These are phyloP conservation scores for Choiromyces venosus DNA, from an alignment of 495 filamentous ascomycete genomes.

Conservation along the genomic window DNA sequence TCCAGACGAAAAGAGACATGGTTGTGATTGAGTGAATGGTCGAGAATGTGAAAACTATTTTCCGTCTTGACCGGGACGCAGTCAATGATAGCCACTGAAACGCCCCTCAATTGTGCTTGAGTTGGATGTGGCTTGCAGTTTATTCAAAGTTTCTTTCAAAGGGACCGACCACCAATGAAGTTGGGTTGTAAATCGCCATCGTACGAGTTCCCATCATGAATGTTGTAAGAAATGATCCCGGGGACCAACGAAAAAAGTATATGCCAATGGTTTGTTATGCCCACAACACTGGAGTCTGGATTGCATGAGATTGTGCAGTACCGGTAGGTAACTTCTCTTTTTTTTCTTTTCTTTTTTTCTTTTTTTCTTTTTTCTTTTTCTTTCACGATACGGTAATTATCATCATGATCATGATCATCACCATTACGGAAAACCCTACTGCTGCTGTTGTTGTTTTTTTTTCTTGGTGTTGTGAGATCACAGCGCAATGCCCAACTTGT, in stretches of 20 bases:
- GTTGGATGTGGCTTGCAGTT: neutral
- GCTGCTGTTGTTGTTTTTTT: neutral
- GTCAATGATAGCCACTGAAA: neutral
- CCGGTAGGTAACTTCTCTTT: neutral
- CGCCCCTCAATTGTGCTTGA: neutral
- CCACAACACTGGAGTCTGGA: neutral
- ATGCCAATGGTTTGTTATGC: neutral
- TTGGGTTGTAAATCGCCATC: neutral
- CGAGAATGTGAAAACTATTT: neutral
- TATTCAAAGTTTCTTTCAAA: neutral
- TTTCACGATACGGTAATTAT: neutral
- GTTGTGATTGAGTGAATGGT: neutral
- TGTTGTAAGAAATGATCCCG: neutral
- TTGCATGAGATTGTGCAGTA: neutral
- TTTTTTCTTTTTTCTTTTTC: neutral
- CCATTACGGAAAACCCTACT: neutral
- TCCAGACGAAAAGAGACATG: neutral
- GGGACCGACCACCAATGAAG: neutral
- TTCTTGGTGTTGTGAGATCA: neutral
- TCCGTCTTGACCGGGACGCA: neutral
- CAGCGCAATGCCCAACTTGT: neutral
- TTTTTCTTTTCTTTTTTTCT: neutral
- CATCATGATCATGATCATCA: neutral
- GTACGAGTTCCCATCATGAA: neutral
- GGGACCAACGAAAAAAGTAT: neutral